Evolutionary conservation across 2,329 filamentous ascomycete species (phyloP).

Genomic region (Colletotrichum sp.): DNA sequence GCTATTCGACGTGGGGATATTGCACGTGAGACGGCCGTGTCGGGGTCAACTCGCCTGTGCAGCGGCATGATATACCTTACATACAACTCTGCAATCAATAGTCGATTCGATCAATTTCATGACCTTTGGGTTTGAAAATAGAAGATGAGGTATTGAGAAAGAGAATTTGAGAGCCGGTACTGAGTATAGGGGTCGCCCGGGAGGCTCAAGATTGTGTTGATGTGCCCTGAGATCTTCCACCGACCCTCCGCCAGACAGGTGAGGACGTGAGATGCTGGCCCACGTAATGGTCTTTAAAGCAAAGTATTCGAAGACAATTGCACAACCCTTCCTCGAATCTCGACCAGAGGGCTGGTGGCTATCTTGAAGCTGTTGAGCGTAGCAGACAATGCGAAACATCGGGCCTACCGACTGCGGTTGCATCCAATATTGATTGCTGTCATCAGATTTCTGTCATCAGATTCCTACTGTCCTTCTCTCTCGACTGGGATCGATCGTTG

Average conservation of each 20-base stretch:
- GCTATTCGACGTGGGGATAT: neutral
- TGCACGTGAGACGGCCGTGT: neutral
- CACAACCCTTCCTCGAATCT: rapidly evolving
- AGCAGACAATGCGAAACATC: neutral
- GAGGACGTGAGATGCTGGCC: neutral
- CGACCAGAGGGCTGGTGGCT: neutral
- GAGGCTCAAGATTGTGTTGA: neutral
- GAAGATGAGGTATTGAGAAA: neutral
- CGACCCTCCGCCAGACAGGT: neutral
- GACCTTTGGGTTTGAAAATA: neutral
- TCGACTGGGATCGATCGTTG: neutral
- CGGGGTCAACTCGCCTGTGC: neutral
- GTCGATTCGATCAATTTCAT: neutral
- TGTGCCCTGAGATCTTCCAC: neutral
- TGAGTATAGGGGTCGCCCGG: neutral
- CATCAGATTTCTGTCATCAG: neutral
- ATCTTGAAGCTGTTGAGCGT: neutral
- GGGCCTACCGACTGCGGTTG: neutral
- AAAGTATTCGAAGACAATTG: neutral
- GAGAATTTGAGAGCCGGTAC: neutral
- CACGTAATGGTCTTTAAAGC: neutral
- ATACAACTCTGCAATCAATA: neutral
- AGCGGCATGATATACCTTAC: neutral
- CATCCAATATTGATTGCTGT: neutral
- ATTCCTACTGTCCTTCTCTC: neutral